These are phyloP conservation scores for Schizophyllum commune DNA, from an alignment of 1,284 basidiomycete species.

Conservation along the genomic window DNA sequence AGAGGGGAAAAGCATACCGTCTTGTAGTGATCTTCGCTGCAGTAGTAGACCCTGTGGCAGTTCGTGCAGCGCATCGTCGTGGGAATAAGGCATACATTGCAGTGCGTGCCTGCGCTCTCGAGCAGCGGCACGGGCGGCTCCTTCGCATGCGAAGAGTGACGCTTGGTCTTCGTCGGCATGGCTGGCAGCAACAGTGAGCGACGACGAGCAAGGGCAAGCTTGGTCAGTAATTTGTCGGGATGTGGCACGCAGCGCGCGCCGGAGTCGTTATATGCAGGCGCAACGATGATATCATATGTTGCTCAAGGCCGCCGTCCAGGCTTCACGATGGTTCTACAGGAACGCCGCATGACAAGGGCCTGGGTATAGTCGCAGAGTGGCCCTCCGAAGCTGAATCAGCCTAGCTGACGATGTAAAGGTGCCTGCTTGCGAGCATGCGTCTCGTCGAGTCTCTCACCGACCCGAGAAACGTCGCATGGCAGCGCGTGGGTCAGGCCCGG, in stretches of 20 bases:
- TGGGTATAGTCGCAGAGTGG: too few species aligned
- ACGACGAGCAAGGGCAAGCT: too few species aligned
- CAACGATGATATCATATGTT: background rate
- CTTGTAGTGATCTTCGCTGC: background rate
- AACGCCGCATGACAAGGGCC: too few species aligned
- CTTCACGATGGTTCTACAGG: background rate
- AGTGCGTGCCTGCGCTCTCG: background rate
- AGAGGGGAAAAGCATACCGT: background rate
- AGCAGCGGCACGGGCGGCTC: background rate
- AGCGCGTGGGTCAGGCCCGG: too few species aligned
- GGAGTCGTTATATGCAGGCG: background rate
- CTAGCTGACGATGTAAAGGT: too few species aligned
- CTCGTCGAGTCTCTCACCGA: too few species aligned
- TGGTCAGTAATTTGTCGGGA: too few species aligned
- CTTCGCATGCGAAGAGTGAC: background rate
- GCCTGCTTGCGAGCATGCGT: too few species aligned
- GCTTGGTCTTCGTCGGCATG: background rate
- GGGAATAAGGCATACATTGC: background rate
- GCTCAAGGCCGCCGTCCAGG: background rate
- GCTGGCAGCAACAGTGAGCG: background rate
- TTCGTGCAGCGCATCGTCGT: background rate
- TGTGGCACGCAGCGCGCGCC: too few species aligned
- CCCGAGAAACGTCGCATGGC: too few species aligned
- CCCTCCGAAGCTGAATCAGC: too few species aligned
- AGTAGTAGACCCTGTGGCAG: background rate